Percentiles rank a stretch among this genome's conserved stretches.
phyloP scores from a whole-genome alignment of 805 yeast genomes.

The Alloascoidea hylecoeti region DNA sequence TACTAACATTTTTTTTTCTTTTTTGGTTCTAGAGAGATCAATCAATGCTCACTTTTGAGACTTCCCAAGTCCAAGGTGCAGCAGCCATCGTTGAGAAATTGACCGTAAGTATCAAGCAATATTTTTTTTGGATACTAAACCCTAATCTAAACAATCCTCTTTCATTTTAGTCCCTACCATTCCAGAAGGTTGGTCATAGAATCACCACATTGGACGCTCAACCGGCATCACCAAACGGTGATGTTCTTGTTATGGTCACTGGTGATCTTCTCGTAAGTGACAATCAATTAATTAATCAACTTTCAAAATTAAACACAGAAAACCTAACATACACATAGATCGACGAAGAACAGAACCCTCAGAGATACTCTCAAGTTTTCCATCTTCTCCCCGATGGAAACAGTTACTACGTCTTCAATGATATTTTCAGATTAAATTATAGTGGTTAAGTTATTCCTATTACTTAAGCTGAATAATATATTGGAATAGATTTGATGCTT shows the following conservation, averaged over 20 bases:
- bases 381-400: slow-evolving; percentile 88
- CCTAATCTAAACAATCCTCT: too few relatives aligned
- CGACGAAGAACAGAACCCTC: slow-evolving; percentile 92
- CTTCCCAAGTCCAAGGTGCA: slow-evolving; percentile 89
- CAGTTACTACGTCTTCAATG: slow-evolving; percentile 91
- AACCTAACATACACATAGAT: slow-evolving; percentile 16
- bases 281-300: background rate
- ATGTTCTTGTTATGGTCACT: slow-evolving; percentile 93
- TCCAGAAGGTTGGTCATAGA: slow-evolving; percentile 86
- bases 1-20: background rate
- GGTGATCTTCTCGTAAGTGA: slow-evolving; percentile 60
- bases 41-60: slow-evolving; percentile 95
- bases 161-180: slow-evolving; percentile 51
- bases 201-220: slow-evolving; percentile 95
- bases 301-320: background rate
- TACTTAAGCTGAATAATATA: slow-evolving; percentile 39
- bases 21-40: slow-evolving; percentile 58
- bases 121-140: too few relatives aligned
- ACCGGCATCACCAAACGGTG: slow-evolving; percentile 80
- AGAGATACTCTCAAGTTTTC: slow-evolving; percentile 95
- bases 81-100: slow-evolving; percentile 87
- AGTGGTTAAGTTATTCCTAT: too few relatives aligned
- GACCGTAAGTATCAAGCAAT: slow-evolving; percentile 20
- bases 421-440: slow-evolving; percentile 86
- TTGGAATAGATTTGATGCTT: background rate